phyloP scores from a whole-genome alignment of 1,284 basidiomycete species.

The Uromyces viciae-fabae region DNA sequence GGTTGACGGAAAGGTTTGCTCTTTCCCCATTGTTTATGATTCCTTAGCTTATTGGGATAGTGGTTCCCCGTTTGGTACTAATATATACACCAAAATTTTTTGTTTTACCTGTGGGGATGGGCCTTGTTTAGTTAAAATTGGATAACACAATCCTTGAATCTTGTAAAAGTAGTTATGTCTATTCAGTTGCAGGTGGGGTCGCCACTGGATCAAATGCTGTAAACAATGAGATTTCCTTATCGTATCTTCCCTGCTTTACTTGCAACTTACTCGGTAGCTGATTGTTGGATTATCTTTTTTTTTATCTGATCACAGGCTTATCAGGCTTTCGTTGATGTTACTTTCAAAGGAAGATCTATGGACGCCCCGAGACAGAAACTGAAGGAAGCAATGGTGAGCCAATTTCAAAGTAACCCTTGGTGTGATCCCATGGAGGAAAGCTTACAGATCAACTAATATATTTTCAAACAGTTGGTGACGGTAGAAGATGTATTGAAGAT shows the following conservation, averaged over 20 bases:
- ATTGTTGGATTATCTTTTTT: too few relatives aligned
- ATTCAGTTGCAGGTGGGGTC: slow-evolving; percentile 71
- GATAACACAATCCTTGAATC: slow-evolving; percentile 81
- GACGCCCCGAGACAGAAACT: slow-evolving; percentile 71
- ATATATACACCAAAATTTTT: too few relatives aligned
- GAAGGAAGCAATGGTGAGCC: slow-evolving; percentile 65
- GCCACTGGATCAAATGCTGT: slow-evolving; percentile 81
- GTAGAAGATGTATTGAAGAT: slow-evolving; percentile 69
- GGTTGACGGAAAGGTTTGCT: too few relatives aligned
- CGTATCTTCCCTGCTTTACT: too few relatives aligned
- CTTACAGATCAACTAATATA: too few relatives aligned
- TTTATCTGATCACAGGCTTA: slow-evolving; percentile 64
- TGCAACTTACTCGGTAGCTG: neutral
- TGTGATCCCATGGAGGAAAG: too few relatives aligned
- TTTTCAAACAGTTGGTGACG: slow-evolving; percentile 63
- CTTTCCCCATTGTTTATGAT: too few relatives aligned
- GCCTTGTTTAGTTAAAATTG: slow-evolving; percentile 67
- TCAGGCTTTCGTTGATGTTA: slow-evolving; percentile 79
- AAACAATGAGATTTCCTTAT: slow-evolving; percentile 27
- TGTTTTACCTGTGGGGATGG: too few relatives aligned
- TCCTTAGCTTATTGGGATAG: too few relatives aligned
- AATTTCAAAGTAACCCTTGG: too few relatives aligned
- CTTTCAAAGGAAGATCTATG: slow-evolving; percentile 72
- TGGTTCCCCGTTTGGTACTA: too few relatives aligned
- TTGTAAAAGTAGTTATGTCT: slow-evolving; percentile 87